Conservation (phyloP, 352 stramenopile species). For the Phytophthora tentaculata region DNA sequence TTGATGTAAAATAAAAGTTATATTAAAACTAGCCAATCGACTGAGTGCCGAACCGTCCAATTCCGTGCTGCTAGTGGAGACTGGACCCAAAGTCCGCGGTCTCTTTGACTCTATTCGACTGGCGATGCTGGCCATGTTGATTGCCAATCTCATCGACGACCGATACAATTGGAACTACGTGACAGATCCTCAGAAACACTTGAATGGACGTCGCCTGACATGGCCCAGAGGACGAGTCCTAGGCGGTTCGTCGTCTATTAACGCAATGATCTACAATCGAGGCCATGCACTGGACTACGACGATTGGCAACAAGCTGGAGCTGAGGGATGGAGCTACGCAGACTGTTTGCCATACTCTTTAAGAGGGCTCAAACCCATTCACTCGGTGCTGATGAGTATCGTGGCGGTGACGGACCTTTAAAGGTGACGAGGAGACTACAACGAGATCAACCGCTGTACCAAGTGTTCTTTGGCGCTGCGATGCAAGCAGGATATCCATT, state of each 20-base stretch:
- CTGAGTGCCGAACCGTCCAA: constrained; percentile 78
- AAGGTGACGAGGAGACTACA: constrained; percentile 69
- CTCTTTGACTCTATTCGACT: constrained; percentile 89
- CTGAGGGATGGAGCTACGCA: constrained; percentile 77
- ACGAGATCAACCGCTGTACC: constrained; percentile 73
- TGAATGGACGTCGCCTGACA: constrained; percentile 75
- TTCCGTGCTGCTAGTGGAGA: constrained; percentile 89
- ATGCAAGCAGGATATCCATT: constrained; percentile 82
- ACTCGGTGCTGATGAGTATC: constrained; percentile 71
- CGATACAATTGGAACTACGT: constrained; percentile 89
- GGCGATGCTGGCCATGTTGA: constrained; percentile 79
- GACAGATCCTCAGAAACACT: constrained; percentile 77
- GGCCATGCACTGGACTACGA: constrained; percentile 85
- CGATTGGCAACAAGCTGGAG: constrained; percentile 69
- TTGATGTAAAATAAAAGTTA: no score
- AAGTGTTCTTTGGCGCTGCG: constrained; percentile 83
- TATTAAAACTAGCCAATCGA: no score
- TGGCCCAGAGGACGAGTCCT: constrained; percentile 86
- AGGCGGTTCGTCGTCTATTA: constrained; percentile 88
- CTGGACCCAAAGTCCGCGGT: constrained; percentile 74
- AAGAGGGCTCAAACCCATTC: constrained; percentile 78
- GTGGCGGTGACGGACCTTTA: constrained; percentile 72
- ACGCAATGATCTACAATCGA: constrained; percentile 90
- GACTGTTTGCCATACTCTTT: constrained; percentile 88
- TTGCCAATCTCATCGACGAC: constrained; percentile 79